A percentile compares a stretch with the other conserved stretches of the same genome.
These are phyloP conservation scores for Musa beccarii DNA, from an alignment of 176 grass and related monocot genomes.

Conservation along the genomic window DNA sequence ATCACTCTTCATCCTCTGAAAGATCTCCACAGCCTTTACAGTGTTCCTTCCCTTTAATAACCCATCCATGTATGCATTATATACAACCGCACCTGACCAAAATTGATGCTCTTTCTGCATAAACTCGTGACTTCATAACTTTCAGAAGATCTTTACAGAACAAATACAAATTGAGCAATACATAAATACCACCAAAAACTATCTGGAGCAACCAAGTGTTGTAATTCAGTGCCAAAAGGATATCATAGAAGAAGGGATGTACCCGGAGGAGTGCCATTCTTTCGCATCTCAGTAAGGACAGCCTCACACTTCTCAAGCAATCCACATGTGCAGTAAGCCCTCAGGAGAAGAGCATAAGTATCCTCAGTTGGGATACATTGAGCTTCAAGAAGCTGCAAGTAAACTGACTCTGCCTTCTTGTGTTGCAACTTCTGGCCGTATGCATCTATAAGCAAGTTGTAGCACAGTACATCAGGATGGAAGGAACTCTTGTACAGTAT, in stretches of 20 bases:
- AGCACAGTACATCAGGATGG: constrained; percentile 61
- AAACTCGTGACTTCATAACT: constrained; percentile 3
- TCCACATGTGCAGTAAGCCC: constrained; percentile 55
- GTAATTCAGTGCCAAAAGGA: neutral
- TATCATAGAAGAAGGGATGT: neutral
- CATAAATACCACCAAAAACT: neutral
- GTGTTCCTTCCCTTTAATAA: constrained; percentile 60
- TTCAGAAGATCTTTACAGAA: neutral
- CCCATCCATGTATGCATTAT: constrained; percentile 65
- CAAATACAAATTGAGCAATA: neutral
- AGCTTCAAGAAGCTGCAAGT: constrained; percentile 57
- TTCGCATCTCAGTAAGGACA: constrained; percentile 74
- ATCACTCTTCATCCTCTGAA: constrained; percentile 74
- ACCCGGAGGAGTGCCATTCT: constrained; percentile 60
- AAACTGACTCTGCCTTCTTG: constrained; percentile 56
- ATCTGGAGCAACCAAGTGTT: neutral
- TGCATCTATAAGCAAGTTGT: constrained; percentile 80
- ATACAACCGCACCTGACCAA: constrained; percentile 56
- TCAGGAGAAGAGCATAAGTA: constrained; percentile 67
- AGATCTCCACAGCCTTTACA: constrained; percentile 71
- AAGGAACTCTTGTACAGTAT: constrained; percentile 68
- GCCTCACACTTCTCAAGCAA: constrained; percentile 60
- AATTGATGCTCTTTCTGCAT: constrained; percentile 15
- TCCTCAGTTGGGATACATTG: constrained; percentile 82
- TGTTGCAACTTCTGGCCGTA: constrained; percentile 45